Evolutionary conservation across 2,329 filamentous ascomycete species (phyloP), one percentile per base, ranked within the genome.

Genomic region (Bipolaris sorokiniana): DNA sequence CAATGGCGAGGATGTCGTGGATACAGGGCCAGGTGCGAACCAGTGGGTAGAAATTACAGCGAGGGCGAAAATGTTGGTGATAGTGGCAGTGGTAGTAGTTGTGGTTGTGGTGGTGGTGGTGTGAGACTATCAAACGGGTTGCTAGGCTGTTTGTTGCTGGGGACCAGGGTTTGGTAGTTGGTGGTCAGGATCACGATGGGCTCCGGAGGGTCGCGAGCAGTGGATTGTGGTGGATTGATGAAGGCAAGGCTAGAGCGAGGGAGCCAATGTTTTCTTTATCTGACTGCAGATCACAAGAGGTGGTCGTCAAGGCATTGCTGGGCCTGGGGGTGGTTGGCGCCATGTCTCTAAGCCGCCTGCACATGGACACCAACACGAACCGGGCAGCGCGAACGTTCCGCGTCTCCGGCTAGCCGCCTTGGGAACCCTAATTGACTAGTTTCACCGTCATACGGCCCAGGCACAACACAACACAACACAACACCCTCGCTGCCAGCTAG

Each of bases 371-470:
- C 44, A 48, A 51, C 57, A 48, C 51, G 51, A 48, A 51, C 57
- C 54, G 63, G 59, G 56, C 51, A 55, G 59, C 60, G 54, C 59
- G 64, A 61, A 56, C 56, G 62, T 60, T 59, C 61, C 59, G 58
- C 59, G 66, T 64, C 54, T 46, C 48, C 62, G 60, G 42, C 61
- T 67, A 64, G 53, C 64, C 56, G 15, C 36, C 59, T 62, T 48
- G 54, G 59, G 63, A 59, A 52, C 60, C 51, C 52, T 62, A 49
- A 59, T 60, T 44, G 48, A 53, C 51, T 53, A 36, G 57, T 61
- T 61, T 58, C 58, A 61, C 59, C 20, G 52, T 56, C 50, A 51
- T 47, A 53, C 37, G 45, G 48, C 28, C 37, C 53, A 41, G 45
- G 40, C 53, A 37, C 53, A n/a, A 36, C 53, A 37, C 53, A n/a